Conservation (phyloP, 2,329 filamentous ascomycete species). For the Exserohilum rostratum region DNA sequence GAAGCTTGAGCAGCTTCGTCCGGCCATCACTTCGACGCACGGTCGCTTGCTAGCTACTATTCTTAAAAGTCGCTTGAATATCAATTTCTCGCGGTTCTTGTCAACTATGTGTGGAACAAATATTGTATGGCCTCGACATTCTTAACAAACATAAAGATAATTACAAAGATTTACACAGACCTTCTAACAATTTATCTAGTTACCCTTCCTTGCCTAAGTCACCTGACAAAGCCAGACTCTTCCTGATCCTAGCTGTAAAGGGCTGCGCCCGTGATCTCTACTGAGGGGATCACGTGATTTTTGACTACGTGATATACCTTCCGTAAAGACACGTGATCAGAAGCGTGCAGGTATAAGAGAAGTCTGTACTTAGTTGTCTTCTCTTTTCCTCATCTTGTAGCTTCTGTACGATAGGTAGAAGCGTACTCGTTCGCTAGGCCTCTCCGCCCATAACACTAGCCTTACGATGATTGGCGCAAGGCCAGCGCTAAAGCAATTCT, state of each 20-base stretch:
- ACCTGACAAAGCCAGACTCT: not conserved
- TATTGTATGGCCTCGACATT: no score
- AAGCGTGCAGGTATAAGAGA: not conserved
- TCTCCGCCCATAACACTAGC: not conserved
- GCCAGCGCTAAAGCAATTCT: slow-evolving; percentile 5
- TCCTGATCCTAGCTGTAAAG: not conserved
- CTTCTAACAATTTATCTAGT: not conserved
- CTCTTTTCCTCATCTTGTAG: not conserved
- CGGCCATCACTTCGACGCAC: not conserved
- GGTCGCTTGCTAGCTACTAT: not conserved
- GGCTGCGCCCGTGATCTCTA: no score
- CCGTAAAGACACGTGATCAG: not conserved
- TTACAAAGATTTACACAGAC: not conserved
- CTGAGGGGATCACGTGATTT: no score
- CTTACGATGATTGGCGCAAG: not conserved
- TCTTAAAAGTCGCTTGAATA: not conserved
- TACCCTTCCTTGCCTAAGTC: not conserved
- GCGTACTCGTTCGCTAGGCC: no score
- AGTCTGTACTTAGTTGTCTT: not conserved
- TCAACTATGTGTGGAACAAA: no score
- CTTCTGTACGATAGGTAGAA: not conserved
- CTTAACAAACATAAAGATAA: no score
- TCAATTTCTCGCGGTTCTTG: no score
- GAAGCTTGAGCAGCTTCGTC: not conserved
- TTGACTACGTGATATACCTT: no score